Evolutionary conservation across 2,329 filamentous ascomycete species (phyloP).

Genomic region (Aureobasidium musti): DNA sequence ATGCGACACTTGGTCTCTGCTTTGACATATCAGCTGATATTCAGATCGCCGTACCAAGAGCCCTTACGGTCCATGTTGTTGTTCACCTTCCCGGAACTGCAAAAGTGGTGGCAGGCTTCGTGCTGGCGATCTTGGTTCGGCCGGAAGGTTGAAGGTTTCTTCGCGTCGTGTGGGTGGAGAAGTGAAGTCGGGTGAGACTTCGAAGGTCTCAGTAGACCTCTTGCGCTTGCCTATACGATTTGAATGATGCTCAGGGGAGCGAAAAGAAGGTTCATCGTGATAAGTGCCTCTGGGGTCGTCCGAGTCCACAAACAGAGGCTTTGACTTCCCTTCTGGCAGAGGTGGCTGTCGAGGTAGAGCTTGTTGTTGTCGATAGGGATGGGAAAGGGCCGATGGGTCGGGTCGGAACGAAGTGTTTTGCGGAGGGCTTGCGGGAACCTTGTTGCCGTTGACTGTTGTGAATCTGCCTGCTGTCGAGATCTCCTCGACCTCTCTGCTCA

Average conservation of each 20-base stretch:
- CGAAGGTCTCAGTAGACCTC: conserved; percentile 13
- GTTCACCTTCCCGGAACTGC: not conserved
- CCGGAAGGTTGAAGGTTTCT: not conserved
- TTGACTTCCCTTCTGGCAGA: conserved; percentile 2
- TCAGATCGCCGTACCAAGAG: not conserved
- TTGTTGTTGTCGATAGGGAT: conserved; percentile 4
- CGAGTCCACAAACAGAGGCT: conserved; percentile 16
- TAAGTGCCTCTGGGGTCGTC: not conserved
- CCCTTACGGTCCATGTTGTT: conserved; percentile 11
- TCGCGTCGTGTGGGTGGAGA: conserved; percentile 5
- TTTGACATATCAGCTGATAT: not conserved
- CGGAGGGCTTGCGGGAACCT: not conserved
- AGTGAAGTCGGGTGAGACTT: not conserved
- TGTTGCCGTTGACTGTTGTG: conserved; percentile 27
- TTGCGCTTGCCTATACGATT: conserved; percentile 14
- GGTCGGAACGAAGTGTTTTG: conserved; percentile 20
- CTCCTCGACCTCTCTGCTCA: conserved; percentile 16
- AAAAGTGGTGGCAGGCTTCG: conserved; percentile 13
- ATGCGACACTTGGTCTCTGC: conserved; percentile 5
- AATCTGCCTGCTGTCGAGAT: conserved; percentile 20
- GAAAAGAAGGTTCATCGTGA: not conserved
- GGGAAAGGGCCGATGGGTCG: conserved; percentile 5
- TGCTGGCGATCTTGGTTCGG: not conserved
- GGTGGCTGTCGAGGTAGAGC: not conserved
- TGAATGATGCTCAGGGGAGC: not conserved